phyloP scores from a whole-genome alignment of 495 filamentous ascomycete genomes.

The Annulohypoxylon bovei region DNA sequence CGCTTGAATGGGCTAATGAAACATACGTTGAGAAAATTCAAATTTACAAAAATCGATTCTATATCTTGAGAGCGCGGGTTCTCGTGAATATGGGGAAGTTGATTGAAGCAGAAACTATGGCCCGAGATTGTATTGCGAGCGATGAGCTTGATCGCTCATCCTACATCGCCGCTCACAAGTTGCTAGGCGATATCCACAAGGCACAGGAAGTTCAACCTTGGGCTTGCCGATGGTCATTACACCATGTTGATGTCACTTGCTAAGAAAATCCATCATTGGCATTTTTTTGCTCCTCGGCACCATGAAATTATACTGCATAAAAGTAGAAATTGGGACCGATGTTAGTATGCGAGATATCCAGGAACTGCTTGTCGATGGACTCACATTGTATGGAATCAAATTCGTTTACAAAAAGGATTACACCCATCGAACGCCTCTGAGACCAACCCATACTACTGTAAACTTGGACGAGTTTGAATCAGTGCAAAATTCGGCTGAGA shows the following conservation, averaged over 20 bases:
- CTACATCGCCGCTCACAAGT: not conserved
- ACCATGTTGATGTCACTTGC: not conserved
- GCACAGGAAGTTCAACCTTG: not conserved
- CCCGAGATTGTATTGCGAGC: not conserved
- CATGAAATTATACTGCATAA: not conserved
- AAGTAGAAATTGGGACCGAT: not conserved
- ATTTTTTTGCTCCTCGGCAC: not conserved
- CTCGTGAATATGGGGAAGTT: not conserved
- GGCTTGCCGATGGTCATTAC: not conserved
- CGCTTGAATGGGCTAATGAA: not conserved
- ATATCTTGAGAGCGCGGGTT: not conserved
- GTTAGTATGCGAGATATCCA: not conserved
- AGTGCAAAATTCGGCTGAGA: not conserved
- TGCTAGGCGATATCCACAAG: not conserved
- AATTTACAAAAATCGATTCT: not conserved
- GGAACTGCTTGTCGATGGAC: not conserved
- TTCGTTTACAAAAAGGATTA: not conserved
- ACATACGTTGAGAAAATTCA: not conserved
- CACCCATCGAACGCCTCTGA: not conserved
- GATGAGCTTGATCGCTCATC: not conserved
- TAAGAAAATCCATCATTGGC: not conserved
- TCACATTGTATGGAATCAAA: not conserved
- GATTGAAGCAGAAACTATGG: not conserved
- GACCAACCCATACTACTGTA: not conserved
- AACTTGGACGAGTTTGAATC: not conserved